Conservation (phyloP, 2,329 filamentous ascomycete genomes). For the Hortaea sp. region DNA sequence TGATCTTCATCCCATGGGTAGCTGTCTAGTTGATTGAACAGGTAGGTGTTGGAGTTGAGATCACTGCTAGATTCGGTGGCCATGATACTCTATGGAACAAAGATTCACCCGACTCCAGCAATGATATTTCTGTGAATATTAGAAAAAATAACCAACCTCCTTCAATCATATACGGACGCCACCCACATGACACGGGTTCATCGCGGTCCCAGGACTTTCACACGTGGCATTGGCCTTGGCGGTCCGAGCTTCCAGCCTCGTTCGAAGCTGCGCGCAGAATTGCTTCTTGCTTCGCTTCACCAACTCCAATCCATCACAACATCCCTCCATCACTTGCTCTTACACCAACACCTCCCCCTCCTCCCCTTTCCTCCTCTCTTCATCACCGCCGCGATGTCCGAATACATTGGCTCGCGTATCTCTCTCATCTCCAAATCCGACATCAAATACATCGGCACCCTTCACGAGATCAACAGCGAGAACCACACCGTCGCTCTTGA, state of each 20-base stretch:
- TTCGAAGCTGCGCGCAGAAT: background rate
- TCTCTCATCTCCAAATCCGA: slow-evolving; percentile 96
- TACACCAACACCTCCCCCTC: background rate
- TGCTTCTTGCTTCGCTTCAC: background rate
- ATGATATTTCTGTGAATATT: no score
- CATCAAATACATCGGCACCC: slow-evolving; percentile 92
- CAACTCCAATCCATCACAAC: background rate
- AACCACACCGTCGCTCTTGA: slow-evolving; percentile 94
- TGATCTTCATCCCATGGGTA: slow-evolving; percentile 60
- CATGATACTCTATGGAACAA: slow-evolving; percentile 24
- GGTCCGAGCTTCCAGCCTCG: background rate
- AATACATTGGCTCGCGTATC: slow-evolving; percentile 72
- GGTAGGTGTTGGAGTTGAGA: slow-evolving; percentile 11
- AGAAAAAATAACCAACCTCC: no score
- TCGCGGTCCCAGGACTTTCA: slow-evolving; percentile 10
- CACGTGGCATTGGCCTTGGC: background rate
- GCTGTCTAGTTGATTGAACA: slow-evolving; percentile 52
- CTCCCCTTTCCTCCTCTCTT: slow-evolving; percentile 12
- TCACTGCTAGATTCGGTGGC: slow-evolving; percentile 5
- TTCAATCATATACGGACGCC: no score
- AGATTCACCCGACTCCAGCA: no score
- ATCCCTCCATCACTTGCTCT: background rate
- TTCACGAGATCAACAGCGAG: slow-evolving; percentile 97
- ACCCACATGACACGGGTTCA: background rate
- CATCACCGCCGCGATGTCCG: slow-evolving; percentile 38